Conservation (phyloP, 139 green algal genomes). For the Monoraphidium neglectum region DNA sequence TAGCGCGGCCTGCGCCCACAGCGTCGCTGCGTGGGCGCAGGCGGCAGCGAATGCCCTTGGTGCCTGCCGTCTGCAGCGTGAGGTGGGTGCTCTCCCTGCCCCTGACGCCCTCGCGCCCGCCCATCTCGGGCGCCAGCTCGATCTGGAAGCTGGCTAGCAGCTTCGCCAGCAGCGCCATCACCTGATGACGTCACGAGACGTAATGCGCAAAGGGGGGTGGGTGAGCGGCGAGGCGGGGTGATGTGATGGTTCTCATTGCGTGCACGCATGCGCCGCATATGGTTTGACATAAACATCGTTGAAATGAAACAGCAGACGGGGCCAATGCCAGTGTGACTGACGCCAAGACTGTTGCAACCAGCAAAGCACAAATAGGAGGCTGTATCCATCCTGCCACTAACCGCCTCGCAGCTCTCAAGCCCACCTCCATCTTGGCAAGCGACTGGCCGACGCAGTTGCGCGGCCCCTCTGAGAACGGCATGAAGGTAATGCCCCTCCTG, state of each 20-base stretch:
- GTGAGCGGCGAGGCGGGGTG: no score
- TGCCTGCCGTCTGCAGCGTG: constrained; percentile 54
- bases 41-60: constrained; percentile 43
- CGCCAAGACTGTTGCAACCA: no score
- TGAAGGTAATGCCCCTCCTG: constrained; percentile 42
- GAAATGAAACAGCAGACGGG: no score
- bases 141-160: constrained; percentile 51
- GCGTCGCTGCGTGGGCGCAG: constrained; percentile 5
- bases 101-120: constrained; percentile 47
- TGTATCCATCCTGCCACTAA: no score
- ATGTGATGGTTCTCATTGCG: no score
- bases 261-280: no score
- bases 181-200: no score
- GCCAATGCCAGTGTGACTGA: no score
- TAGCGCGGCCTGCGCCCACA: background rate
- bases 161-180: constrained; percentile 46
- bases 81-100: constrained; percentile 55
- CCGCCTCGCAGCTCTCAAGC: no score
- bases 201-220: no score
- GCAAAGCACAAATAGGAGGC: no score
- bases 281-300: no score
- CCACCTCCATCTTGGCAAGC: constrained; percentile 64
- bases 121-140: constrained; percentile 55
- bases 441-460: constrained; percentile 71
- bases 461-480: constrained; percentile 56